Conservation (phyloP, 495 filamentous ascomycete species). For the Ramalina peruviana region DNA sequence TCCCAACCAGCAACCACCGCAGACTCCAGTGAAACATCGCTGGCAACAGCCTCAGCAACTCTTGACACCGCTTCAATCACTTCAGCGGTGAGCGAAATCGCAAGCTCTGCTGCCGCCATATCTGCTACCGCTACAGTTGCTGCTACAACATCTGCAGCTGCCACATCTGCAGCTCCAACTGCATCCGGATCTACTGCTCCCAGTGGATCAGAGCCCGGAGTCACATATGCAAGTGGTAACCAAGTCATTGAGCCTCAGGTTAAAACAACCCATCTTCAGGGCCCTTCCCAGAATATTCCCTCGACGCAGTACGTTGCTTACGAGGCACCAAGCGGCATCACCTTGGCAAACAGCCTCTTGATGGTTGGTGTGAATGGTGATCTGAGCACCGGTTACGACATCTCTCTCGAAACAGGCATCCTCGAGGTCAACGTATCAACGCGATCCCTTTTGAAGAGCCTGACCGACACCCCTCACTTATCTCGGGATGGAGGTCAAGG, state of each 20-base stretch:
- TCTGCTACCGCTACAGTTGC: neutral
- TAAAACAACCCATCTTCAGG: constrained; percentile 9
- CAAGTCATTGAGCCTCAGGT: constrained; percentile 12
- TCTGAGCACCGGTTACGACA: constrained; percentile 16
- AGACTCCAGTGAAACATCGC: neutral
- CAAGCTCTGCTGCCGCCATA: neutral
- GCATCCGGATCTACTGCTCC: constrained; percentile 1
- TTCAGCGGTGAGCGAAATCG: neutral
- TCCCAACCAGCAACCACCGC: neutral
- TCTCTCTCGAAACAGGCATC: constrained; percentile 16
- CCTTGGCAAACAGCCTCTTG: constrained; percentile 13
- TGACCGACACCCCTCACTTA: constrained; percentile 17
- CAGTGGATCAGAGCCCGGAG: constrained; percentile 1
- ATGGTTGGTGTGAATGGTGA: constrained; percentile 17
- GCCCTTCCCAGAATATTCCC: constrained; percentile 13
- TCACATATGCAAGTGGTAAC: constrained; percentile 14
- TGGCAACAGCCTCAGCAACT: neutral
- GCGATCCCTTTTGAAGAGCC: constrained; percentile 9
- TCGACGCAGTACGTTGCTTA: constrained; percentile 17
- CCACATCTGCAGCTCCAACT: neutral
- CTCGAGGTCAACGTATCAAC: constrained; percentile 17
- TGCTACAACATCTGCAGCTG: neutral
- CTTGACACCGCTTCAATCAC: neutral
- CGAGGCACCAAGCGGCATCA: neutral
- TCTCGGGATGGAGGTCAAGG: constrained; percentile 24